Base-by-base conservation (phyloP, 208 protist species). In the Lotmaria passim region DNA sequence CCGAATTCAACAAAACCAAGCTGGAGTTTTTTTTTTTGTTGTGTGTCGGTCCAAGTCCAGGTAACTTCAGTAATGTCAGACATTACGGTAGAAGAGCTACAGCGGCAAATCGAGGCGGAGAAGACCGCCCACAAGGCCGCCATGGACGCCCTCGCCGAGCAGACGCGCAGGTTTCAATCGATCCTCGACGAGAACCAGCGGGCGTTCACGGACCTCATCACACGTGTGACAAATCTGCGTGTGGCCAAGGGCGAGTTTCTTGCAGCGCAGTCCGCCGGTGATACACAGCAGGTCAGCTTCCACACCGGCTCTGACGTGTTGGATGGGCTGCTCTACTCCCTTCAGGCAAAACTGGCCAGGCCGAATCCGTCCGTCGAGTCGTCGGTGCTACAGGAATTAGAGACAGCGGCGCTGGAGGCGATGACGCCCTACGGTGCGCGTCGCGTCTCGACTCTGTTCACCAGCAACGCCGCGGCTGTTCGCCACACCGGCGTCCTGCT, bases 171-270 rank as follows among this genome's bases (percentile, higher is more conserved):
- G 12, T 61, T 91, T 7, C 41, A 73, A 28, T 34, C 70, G 4
- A 34, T 84, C 21, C 72, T 91, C 19, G 63, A 48, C 4, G 86
- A 91, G 7, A 70, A 83, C 44, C 52, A 83, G 56, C 65, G 72
- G 46, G 55, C 46, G 12, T 86, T 89, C 48, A 78, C 69, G 31
- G 76, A 83, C 17, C 75, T 91, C 51, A 75, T 91, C 47, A 81
- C 75, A n/a, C 75, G 86, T 17, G 82, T 91, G 15, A 85, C 81
- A 2, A 58, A 61, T 1, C 61, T 91, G 60, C 85, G 85, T 14
- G 71, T 85, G 7, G 68, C 63, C 14, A 79, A 81, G 43, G 68
- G 73, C 15, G 79, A 87, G 66, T 68, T 51, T 24, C 48, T 83
- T 41, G 67, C 75, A 11, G 48, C 75, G 2, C 50, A 59, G 10